Percentiles rank a stretch among this genome's conserved stretches.
Conservation (phyloP, 192 early-diverging fungal species). For the Mortierella antarctica region DNA sequence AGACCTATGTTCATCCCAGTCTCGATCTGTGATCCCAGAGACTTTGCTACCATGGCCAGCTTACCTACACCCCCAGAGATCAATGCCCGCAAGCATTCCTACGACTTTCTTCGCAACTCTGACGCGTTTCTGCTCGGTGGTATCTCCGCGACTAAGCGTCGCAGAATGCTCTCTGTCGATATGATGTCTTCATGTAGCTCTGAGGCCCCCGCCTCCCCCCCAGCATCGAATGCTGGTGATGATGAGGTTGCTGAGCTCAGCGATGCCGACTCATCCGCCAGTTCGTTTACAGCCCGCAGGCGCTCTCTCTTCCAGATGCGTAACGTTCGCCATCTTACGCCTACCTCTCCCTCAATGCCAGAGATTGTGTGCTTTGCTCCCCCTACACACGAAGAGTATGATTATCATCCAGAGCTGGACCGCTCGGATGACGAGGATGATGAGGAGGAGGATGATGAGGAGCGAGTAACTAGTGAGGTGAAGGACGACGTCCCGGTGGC, state of each 20-base stretch:
- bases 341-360: conserved; percentile 48
- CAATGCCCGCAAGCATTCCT: conserved; percentile 52
- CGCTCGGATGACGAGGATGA: conserved; percentile 53
- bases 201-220: conserved; percentile 40
- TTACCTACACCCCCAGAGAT: conserved; percentile 47
- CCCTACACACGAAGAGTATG: conserved; percentile 53
- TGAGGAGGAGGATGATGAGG: conserved; percentile 33
- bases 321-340: conserved; percentile 42
- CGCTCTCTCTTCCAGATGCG: conserved; percentile 43
- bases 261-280: conserved; percentile 31
- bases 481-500: conserved; percentile 2
- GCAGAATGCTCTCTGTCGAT: conserved; percentile 34
- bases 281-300: conserved; percentile 17
- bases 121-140: conserved; percentile 42
- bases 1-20: conserved; percentile 54
- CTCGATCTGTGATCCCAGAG: conserved; percentile 49
- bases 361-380: conserved; percentile 52
- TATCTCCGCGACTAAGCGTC: conserved; percentile 47
- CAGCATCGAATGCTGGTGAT: conserved; percentile 54
- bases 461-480: background rate
- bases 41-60: conserved; percentile 37
- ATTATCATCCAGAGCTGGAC: conserved; percentile 44
- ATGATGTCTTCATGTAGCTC: conserved; percentile 22
- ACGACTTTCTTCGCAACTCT: conserved; percentile 45
- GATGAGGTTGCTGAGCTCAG: conserved; percentile 44